Evolutionary conservation across 192 early-diverging fungal species (phyloP).

Genomic region (Podila minutissima): DNA sequence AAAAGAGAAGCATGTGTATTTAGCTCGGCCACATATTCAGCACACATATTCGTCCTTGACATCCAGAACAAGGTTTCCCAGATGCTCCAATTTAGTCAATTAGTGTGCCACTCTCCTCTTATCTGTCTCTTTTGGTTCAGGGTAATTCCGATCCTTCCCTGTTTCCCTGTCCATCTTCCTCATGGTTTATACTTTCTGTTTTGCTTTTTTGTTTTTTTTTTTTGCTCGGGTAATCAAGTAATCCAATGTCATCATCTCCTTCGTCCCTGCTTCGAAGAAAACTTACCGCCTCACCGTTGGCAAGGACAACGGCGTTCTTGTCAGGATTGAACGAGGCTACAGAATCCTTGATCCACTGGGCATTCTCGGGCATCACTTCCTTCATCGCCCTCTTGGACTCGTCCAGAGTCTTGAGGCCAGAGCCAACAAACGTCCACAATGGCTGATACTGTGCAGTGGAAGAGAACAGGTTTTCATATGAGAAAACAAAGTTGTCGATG

Average conservation of each 20-base stretch:
- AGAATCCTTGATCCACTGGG: constrained; percentile 79
- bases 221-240: too few relatives aligned
- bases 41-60: neutral
- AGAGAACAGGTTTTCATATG: neutral
- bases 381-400: constrained; percentile 75
- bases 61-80: constrained; percentile 6
- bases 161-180: neutral
- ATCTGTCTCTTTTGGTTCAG: too few relatives aligned
- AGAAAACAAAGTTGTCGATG: neutral
- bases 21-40: neutral
- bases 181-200: too few relatives aligned
- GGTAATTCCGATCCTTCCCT: constrained; percentile 5
- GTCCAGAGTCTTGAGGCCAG: constrained; percentile 79
- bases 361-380: constrained; percentile 76
- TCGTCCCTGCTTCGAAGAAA: too few relatives aligned
- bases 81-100: constrained; percentile 2
- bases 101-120: neutral
- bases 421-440: constrained; percentile 91
- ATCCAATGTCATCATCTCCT: too few relatives aligned
- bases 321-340: constrained; percentile 77
- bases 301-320: constrained; percentile 70
- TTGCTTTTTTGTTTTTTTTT: too few relatives aligned
- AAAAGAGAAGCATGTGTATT: neutral
- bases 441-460: constrained; percentile 76
- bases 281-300: constrained; percentile 69